phyloP scores from a whole-genome alignment of 2,329 filamentous ascomycete species.

The Epichloe gansuensis region DNA sequence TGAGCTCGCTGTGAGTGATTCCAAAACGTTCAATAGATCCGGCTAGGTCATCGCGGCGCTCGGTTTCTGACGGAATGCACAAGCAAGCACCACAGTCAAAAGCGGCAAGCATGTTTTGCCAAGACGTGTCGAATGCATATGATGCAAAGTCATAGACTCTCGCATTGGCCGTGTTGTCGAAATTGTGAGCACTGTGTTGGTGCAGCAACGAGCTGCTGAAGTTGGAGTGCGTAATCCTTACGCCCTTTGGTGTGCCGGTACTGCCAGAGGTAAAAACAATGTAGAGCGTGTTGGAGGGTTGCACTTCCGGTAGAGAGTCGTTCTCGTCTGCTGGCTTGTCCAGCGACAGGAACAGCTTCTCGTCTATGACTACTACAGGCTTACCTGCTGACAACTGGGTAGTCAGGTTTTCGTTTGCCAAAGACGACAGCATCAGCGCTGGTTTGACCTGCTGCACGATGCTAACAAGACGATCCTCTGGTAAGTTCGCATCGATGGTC shows the following conservation, averaged over 20 bases:
- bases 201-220: conserved; percentile 7
- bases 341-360: background rate
- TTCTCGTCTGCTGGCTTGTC: background rate
- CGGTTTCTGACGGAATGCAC: conserved; percentile 10
- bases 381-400: background rate
- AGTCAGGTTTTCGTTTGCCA: conserved; percentile 4
- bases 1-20: conserved; percentile 1
- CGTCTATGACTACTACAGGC: background rate
- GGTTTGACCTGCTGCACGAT: conserved; percentile 11
- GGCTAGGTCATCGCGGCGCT: conserved; percentile 3
- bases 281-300: conserved; percentile 6
- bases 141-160: conserved; percentile 14
- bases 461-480: conserved; percentile 8
- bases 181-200: conserved; percentile 6
- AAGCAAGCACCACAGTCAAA: conserved; percentile 11
- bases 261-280: conserved; percentile 43
- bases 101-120: conserved; percentile 11
- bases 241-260: conserved; percentile 34
- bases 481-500: conserved; percentile 9
- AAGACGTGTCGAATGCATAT: conserved; percentile 12
- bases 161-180: conserved; percentile 3
- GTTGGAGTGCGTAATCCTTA: conserved; percentile 21
- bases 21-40: background rate
- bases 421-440: conserved; percentile 11
- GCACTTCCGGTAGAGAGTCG: conserved; percentile 4